phyloP scores from a whole-genome alignment of 2,329 filamentous ascomycete genomes.

The Akanthomyces dipterigenus region DNA sequence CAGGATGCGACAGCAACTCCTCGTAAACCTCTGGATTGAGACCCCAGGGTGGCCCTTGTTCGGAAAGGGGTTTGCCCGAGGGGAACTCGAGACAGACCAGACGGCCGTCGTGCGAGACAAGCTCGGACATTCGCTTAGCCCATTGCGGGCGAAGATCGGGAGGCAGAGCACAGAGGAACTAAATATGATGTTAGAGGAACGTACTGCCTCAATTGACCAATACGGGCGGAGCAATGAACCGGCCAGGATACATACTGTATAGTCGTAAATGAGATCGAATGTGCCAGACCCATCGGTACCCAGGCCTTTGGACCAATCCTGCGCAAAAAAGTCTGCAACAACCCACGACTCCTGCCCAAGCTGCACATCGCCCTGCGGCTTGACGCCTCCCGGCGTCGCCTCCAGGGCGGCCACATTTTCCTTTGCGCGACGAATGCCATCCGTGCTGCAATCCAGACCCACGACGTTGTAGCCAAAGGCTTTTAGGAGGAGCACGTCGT shows the following conservation, averaged over 20 bases:
- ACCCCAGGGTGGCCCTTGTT: slow-evolving; percentile 67
- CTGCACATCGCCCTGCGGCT: slow-evolving; percentile 31
- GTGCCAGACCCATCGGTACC: slow-evolving; percentile 33
- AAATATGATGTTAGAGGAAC: background rate
- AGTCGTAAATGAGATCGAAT: slow-evolving; percentile 63
- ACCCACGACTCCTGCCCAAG: slow-evolving; percentile 51
- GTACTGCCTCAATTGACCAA: background rate
- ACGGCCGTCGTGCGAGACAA: slow-evolving; percentile 43
- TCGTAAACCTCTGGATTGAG: slow-evolving; percentile 63
- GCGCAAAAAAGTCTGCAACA: slow-evolving; percentile 59
- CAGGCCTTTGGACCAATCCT: slow-evolving; percentile 45
- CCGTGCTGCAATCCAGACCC: slow-evolving; percentile 61
- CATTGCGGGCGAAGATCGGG: slow-evolving; percentile 44
- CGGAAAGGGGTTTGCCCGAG: slow-evolving; percentile 57
- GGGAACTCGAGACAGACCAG: slow-evolving; percentile 72
- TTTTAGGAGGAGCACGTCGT: slow-evolving; percentile 71
- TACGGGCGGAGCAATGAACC: background rate
- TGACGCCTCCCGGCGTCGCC: slow-evolving; percentile 27
- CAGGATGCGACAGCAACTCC: slow-evolving; percentile 63
- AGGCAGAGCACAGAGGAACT: slow-evolving; percentile 60
- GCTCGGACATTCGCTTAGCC: slow-evolving; percentile 44
- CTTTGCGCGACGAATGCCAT: slow-evolving; percentile 38
- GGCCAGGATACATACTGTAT: slow-evolving; percentile 41
- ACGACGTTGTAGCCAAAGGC: slow-evolving; percentile 70
- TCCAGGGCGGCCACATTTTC: slow-evolving; percentile 35